A percentile compares a stretch with the other conserved stretches of the same genome.
Conservation (phyloP, 805 yeast species). For the Hanseniaspora thailandica region DNA sequence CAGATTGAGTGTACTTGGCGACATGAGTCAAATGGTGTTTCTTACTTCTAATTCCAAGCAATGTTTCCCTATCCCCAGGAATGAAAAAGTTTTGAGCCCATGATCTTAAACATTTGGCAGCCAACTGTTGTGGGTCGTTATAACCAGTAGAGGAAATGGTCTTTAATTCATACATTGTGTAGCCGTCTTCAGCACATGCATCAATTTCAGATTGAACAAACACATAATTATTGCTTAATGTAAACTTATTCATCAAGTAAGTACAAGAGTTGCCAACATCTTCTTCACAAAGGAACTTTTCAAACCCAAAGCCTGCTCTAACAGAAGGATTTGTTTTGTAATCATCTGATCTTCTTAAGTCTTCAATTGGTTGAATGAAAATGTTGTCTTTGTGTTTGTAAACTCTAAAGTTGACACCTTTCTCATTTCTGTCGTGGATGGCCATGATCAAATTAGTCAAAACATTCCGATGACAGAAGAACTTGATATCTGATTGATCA, state of each 20-base stretch:
- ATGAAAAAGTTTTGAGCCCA: conserved; percentile 13
- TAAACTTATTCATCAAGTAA: conserved; percentile 2
- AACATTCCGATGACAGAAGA: conserved; percentile 12
- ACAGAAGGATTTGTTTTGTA: neutral
- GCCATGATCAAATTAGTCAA: conserved; percentile 5
- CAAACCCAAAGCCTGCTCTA: conserved; percentile 8
- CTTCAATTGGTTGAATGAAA: conserved; percentile 9
- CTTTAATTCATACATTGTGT: neutral
- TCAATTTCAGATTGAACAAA: conserved; percentile 11
- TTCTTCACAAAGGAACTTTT: neutral
- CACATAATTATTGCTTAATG: neutral
- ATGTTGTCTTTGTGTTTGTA: neutral
- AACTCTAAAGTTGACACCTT: neutral
- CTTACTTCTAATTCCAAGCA: conserved; percentile 1
- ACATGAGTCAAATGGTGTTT: neutral
- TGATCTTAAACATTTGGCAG: neutral
- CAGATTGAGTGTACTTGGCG: neutral
- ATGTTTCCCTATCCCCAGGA: neutral
- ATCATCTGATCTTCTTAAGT: neutral
- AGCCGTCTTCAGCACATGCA: neutral
- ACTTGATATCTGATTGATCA: neutral
- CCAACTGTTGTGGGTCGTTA: no score
- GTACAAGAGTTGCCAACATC: neutral
- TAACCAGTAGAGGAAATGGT: neutral
- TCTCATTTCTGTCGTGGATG: neutral